Conservation (phyloP, 345 rosid species). For the Excoecaria agallocha region DNA sequence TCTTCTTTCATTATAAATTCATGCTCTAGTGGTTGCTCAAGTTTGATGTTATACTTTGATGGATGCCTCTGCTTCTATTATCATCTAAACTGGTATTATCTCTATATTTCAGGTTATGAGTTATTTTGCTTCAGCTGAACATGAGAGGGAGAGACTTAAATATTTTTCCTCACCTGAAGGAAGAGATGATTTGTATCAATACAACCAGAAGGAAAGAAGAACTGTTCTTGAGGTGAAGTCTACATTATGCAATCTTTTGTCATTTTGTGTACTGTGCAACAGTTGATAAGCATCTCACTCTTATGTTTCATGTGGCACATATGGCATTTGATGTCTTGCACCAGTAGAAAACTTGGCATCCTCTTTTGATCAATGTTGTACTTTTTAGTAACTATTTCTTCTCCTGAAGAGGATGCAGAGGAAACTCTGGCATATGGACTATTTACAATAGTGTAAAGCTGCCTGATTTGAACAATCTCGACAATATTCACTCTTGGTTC, state of each 20-base stretch:
- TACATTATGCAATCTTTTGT: not conserved
- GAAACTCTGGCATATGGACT: no score
- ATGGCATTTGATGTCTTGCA: not conserved
- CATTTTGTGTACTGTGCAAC: constrained; percentile 8
- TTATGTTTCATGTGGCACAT: not conserved
- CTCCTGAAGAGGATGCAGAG: not conserved
- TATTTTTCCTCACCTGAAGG: constrained; percentile 92
- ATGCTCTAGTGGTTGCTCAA: not conserved
- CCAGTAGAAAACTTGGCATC: not conserved
- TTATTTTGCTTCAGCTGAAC: constrained; percentile 73
- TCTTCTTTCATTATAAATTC: not conserved
- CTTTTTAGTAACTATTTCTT: not conserved
- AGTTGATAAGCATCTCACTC: constrained; percentile 1
- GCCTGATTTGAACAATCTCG: not conserved
- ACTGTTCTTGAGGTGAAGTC: constrained; percentile 78
- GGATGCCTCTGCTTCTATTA: not conserved
- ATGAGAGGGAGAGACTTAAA: constrained; percentile 82
- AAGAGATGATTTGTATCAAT: constrained; percentile 85
- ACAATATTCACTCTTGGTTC: not conserved
- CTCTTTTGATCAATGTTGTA: not conserved
- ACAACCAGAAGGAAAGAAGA: constrained; percentile 90
- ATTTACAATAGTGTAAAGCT: not conserved
- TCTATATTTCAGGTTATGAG: constrained; percentile 64
- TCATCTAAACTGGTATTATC: constrained; percentile 10
- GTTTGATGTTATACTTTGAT: not conserved